phyloP scores from a whole-genome alignment of 2,329 filamentous ascomycete species.

The Diaporthe velutina region DNA sequence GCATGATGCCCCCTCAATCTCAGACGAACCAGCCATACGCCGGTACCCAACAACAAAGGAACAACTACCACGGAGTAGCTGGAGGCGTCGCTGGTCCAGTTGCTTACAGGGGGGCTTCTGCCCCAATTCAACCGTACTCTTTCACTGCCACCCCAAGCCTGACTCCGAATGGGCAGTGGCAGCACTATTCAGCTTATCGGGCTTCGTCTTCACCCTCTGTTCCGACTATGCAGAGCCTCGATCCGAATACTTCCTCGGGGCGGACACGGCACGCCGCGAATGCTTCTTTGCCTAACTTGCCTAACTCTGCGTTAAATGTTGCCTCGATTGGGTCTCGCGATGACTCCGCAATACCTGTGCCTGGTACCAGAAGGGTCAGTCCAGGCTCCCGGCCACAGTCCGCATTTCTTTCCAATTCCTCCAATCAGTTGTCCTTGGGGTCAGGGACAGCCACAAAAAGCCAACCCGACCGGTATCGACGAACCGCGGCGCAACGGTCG shows the following conservation, averaged over 20 bases:
- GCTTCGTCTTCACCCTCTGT: conserved; percentile 60
- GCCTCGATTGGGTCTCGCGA: conserved; percentile 62
- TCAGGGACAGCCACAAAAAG: conserved; percentile 73
- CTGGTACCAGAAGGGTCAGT: conserved; percentile 56
- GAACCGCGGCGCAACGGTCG: conserved; percentile 67
- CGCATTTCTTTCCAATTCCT: conserved; percentile 53
- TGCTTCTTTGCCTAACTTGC: conserved; percentile 55
- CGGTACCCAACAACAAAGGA: conserved; percentile 59
- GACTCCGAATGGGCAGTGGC: conserved; percentile 66
- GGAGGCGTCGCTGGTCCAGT: conserved; percentile 57
- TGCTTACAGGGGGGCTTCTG: conserved; percentile 67
- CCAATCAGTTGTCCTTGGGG: conserved; percentile 64
- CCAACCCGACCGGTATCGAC: conserved; percentile 87
- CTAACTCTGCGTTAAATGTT: conserved; percentile 48
- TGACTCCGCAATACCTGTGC: conserved; percentile 61
- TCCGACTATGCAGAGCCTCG: conserved; percentile 55
- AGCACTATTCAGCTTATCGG: conserved; percentile 62
- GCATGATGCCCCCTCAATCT: conserved; percentile 67
- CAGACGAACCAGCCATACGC: conserved; percentile 66
- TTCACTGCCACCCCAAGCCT: conserved; percentile 80
- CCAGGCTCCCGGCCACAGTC: conserved; percentile 58
- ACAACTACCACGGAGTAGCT: conserved; percentile 64
- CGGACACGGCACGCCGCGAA: conserved; percentile 52
- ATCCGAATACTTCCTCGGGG: conserved; percentile 47
- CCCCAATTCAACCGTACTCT: conserved; percentile 80